Evolutionary conservation across 768 basidiomycete genomes (phyloP).

Genomic region (Leccinum obscurum): DNA sequence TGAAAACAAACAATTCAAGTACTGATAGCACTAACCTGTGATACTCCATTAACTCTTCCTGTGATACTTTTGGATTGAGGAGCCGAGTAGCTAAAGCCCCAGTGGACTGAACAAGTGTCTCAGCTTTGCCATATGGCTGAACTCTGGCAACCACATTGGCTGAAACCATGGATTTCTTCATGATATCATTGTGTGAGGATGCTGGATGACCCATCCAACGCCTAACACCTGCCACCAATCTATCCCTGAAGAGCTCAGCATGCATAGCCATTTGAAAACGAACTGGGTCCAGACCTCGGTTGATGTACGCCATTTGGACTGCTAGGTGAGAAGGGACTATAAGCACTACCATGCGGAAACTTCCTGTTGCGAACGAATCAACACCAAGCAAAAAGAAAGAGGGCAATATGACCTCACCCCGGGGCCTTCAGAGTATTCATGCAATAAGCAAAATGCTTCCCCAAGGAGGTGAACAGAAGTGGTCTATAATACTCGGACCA

Average conservation of each 20-base stretch:
- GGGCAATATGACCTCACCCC: constrained; percentile 48
- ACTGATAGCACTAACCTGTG: constrained; percentile 58
- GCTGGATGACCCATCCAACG: constrained; percentile 71
- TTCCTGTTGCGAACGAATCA: constrained; percentile 46
- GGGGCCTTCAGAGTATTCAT: constrained; percentile 88
- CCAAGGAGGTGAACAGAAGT: constrained; percentile 76
- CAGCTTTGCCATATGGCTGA: constrained; percentile 30
- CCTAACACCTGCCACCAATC: constrained; percentile 76
- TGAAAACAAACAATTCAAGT: background rate
- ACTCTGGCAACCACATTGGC: constrained; percentile 28
- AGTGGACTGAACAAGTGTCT: constrained; percentile 43
- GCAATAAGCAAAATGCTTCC: constrained; percentile 89
- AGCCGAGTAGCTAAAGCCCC: constrained; percentile 57
- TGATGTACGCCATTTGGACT: constrained; percentile 39
- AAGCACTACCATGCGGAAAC: constrained; percentile 61
- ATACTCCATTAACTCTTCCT: constrained; percentile 69
- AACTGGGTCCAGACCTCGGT: constrained; percentile 35
- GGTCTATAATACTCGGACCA: constrained; percentile 92
- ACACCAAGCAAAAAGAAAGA: fast-evolving
- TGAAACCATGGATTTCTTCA: constrained; percentile 38
- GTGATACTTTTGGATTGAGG: constrained; percentile 62
- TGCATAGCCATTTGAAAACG: constrained; percentile 24
- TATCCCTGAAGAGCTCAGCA: constrained; percentile 27
- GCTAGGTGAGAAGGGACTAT: constrained; percentile 75
- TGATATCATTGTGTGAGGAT: constrained; percentile 41